phyloP scores from a whole-genome alignment of 1,284 basidiomycete species.

The Stereum hirsutum region DNA sequence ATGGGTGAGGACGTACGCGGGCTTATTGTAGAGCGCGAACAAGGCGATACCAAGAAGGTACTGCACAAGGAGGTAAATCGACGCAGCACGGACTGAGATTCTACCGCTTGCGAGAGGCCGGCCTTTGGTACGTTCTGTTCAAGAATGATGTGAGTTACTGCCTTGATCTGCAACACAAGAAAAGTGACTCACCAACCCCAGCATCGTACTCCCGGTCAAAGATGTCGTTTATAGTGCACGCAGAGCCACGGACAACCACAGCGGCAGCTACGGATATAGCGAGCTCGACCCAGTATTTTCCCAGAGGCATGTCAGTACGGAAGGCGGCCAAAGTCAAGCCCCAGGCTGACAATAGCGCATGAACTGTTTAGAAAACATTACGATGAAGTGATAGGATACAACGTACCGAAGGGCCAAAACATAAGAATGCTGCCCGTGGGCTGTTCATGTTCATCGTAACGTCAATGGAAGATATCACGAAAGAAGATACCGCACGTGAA shows the following conservation, averaged over 20 bases:
- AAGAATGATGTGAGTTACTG: not conserved
- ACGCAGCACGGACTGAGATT: slow-evolving; percentile 31
- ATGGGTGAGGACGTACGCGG: slow-evolving; percentile 17
- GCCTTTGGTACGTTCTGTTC: slow-evolving; percentile 33
- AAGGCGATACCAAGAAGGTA: slow-evolving; percentile 32
- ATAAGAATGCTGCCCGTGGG: slow-evolving; percentile 41
- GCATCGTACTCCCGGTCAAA: slow-evolving; percentile 41
- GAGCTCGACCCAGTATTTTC: slow-evolving; percentile 10
- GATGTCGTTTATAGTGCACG: slow-evolving; percentile 46
- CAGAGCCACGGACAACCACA: slow-evolving; percentile 17
- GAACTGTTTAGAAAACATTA: not conserved
- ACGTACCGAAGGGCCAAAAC: slow-evolving; percentile 42
- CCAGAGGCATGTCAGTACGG: slow-evolving; percentile 7
- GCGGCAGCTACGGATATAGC: slow-evolving; percentile 10
- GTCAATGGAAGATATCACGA: too few relatives aligned
- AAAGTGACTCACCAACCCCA: slow-evolving; percentile 34
- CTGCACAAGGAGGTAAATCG: slow-evolving; percentile 29
- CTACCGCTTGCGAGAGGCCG: slow-evolving; percentile 39
- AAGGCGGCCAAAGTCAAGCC: slow-evolving; percentile 15
- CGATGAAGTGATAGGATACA: not conserved
- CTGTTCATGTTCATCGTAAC: slow-evolving; percentile 15
- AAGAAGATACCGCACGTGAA: not conserved
- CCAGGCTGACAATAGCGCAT: slow-evolving; percentile 11
- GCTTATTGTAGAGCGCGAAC: slow-evolving; percentile 22
- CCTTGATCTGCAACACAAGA: not conserved